These are phyloP conservation scores for Dothiorella sarmentorum DNA, from an alignment of 2,329 filamentous ascomycete genomes.

Conservation along the genomic window DNA sequence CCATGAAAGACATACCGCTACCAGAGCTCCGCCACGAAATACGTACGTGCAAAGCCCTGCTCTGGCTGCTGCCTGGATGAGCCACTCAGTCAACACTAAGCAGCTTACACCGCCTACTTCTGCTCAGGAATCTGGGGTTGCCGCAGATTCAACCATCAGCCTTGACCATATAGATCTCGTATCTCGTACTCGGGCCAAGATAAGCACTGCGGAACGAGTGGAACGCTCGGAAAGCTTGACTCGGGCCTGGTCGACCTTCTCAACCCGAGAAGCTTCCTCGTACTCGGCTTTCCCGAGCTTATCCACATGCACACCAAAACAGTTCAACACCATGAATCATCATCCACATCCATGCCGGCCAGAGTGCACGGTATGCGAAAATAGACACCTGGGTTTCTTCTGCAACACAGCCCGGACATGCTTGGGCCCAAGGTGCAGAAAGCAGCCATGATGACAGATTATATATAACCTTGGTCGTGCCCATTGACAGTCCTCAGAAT, in stretches of 20 bases:
- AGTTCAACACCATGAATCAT: conserved; percentile 1
- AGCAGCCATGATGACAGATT: neutral
- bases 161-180: neutral
- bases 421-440: neutral
- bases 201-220: neutral
- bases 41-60: neutral
- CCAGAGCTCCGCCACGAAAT: neutral
- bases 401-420: neutral
- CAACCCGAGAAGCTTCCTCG: conserved; percentile 2
- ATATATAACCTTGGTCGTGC: neutral
- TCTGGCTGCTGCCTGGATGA: neutral
- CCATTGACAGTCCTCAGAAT: neutral
- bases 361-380: neutral
- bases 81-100: neutral
- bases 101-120: neutral
- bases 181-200: neutral
- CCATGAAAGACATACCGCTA: neutral
- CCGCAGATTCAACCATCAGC: neutral
- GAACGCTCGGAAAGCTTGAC: conserved; percentile 6
- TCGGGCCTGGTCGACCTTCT: neutral
- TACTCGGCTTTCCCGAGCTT: neutral
- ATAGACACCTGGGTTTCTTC: neutral
- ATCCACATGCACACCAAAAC: neutral
- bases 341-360: neutral
- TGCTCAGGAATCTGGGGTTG: neutral